These are phyloP conservation scores for Hordeum vulgare DNA, from an alignment of 176 grass and related monocot species.

Conservation along the genomic window MorexV3_pseudomolecules_assembly NC_058523.1:450578415-450578914, in stretches of 20 bases:
- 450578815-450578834: neutral
- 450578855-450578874: neutral
- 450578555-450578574: neutral
- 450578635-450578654: neutral
- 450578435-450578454: neutral
- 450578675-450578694: neutral
- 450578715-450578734: neutral
- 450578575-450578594: neutral
- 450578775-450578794: neutral
- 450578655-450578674: too few species aligned
- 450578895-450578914: neutral
- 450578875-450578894: neutral
- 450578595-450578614: neutral
- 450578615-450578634: neutral
- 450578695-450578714: neutral
- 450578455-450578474: neutral
- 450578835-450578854: neutral
- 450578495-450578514: neutral
- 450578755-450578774: neutral
- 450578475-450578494: neutral
- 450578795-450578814: neutral
- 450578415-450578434: neutral
- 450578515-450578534: neutral
- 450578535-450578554: neutral
- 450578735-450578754: neutral